Evolutionary conservation across 805 yeast genomes (phyloP).

Genomic region (Yarrowia hollandica): DNA sequence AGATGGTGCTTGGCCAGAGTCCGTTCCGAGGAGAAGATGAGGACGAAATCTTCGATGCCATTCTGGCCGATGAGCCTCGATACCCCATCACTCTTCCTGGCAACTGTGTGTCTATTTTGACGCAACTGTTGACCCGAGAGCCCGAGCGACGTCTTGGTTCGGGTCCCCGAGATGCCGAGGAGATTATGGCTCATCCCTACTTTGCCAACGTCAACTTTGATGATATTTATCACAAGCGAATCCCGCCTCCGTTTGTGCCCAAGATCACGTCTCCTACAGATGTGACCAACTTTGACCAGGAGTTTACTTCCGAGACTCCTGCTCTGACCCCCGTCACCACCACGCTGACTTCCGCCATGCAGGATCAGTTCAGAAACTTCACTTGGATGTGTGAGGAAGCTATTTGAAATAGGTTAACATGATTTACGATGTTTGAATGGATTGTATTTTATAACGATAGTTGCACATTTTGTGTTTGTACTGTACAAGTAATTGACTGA

Average conservation of each 20-base stretch:
- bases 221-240: constrained; percentile 67
- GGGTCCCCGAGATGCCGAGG: constrained; percentile 84
- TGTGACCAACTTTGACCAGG: constrained; percentile 89
- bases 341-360: constrained; percentile 78
- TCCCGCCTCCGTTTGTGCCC: constrained; percentile 89
- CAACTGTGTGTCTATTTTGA: constrained; percentile 91
- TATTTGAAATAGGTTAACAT: constrained; percentile 23
- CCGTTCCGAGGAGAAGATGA: constrained; percentile 98
- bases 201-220: constrained; percentile 88
- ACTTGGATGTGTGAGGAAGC: constrained; percentile 55
- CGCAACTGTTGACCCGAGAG: constrained; percentile 86
- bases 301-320: constrained; percentile 92
- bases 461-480: no score
- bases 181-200: constrained; percentile 93
- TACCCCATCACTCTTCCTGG: constrained; percentile 98
- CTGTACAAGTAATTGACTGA: no score
- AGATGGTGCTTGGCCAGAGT: constrained; percentile 93
- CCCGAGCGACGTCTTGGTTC: constrained; percentile 82
- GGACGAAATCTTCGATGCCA: constrained; percentile 96
- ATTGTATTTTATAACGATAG: no score
- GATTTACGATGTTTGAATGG: background rate
- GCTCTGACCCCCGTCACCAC: constrained; percentile 93
- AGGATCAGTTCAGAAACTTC: constrained; percentile 96
- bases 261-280: constrained; percentile 85
- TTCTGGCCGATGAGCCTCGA: constrained; percentile 91